Percentiles rank a stretch among this genome's conserved stretches.
These are phyloP conservation scores for Chlorencoelia australis DNA, from an alignment of 2,329 filamentous ascomycete species.

Conservation along the genomic window DNA sequence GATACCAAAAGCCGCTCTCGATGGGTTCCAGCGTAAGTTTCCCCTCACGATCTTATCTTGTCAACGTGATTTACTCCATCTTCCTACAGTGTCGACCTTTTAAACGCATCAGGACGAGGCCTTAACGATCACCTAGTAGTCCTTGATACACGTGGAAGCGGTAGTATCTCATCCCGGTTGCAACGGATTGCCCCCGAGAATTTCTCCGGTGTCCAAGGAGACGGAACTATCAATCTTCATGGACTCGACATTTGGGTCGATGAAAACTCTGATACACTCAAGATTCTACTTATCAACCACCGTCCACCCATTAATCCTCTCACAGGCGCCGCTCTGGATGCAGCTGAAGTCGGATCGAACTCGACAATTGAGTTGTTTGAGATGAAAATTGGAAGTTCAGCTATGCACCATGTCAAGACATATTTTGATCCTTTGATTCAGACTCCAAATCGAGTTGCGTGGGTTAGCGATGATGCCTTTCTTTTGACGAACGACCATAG, in stretches of 20 bases:
- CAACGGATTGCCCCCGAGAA: constrained; percentile 16
- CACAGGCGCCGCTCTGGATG: constrained; percentile 26
- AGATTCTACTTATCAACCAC: constrained; percentile 29
- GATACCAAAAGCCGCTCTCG: constrained; percentile 13
- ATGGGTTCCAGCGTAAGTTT: constrained; percentile 24
- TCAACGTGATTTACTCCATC: background rate
- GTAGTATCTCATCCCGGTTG: constrained; percentile 15
- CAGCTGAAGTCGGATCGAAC: constrained; percentile 26
- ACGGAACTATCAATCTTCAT: constrained; percentile 25
- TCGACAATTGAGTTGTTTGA: constrained; percentile 30
- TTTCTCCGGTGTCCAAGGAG: constrained; percentile 20
- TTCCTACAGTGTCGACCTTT: constrained; percentile 11
- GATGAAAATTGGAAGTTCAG: constrained; percentile 16
- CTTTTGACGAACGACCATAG: constrained; percentile 31
- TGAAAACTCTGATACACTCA: constrained; percentile 15
- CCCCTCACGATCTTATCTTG: background rate
- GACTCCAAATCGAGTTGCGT: constrained; percentile 30
- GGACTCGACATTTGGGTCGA: constrained; percentile 27
- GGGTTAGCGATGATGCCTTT: constrained; percentile 27
- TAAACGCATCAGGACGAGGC: constrained; percentile 20
- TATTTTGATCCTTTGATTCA: constrained; percentile 24
- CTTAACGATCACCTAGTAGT: constrained; percentile 19
- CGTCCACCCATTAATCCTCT: constrained; percentile 25
- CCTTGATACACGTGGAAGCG: constrained; percentile 19
- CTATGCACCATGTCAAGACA: constrained; percentile 27